A percentile compares a stretch with the other conserved stretches of the same genome.
phyloP scores from a whole-genome alignment of 257 asterid genomes.

The Solanum raphanifolium region DNA sequence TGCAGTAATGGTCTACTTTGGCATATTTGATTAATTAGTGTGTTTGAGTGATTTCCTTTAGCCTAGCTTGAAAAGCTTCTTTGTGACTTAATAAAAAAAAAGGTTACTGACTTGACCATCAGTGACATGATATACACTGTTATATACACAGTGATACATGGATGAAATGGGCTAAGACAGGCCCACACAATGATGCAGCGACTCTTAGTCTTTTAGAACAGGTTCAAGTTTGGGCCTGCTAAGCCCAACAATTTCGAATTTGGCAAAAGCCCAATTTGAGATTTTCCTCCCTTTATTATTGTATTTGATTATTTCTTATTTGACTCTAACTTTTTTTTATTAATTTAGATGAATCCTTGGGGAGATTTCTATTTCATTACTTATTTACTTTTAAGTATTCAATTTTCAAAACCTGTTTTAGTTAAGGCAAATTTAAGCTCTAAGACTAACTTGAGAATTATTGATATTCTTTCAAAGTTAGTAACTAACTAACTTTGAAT shows the following conservation, averaged over 20 bases:
- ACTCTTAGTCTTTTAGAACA: not conserved
- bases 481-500: not conserved
- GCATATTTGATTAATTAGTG: too few species aligned
- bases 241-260: not conserved
- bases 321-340: not conserved
- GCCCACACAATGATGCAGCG: not conserved
- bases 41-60: too few species aligned
- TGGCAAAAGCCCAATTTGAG: not conserved
- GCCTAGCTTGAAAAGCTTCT: too few species aligned
- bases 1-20: too few species aligned
- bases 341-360: not conserved
- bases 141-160: too few species aligned
- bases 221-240: not conserved
- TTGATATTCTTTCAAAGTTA: too few species aligned
- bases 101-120: too few species aligned
- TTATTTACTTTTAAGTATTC: not conserved
- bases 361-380: not conserved
- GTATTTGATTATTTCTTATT: not conserved
- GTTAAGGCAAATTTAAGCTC: too few species aligned
- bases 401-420: too few species aligned
- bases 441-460: too few species aligned
- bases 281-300: not conserved
- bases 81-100: too few species aligned
- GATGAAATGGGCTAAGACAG: not conserved
- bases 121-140: too few species aligned